Conservation (phyloP, 2,329 filamentous ascomycete species). For the Xylariales sp. region DNA sequence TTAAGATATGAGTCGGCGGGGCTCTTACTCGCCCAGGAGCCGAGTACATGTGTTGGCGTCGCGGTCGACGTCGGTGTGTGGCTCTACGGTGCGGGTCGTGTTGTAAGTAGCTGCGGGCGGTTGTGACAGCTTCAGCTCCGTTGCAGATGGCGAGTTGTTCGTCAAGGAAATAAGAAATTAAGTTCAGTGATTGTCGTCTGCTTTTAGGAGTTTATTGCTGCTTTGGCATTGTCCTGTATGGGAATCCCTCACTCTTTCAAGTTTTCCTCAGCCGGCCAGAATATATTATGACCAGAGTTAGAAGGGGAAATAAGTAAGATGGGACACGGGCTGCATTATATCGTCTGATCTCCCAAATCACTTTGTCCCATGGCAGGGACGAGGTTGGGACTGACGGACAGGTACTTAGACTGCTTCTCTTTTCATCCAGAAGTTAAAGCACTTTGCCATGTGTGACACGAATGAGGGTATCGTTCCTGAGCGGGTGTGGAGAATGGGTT, state of each 20-base stretch:
- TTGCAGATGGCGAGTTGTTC: not conserved
- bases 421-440: slow-evolving; percentile 42
- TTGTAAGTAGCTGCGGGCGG: not conserved
- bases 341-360: slow-evolving; percentile 41
- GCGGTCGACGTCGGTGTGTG: slow-evolving; percentile 7
- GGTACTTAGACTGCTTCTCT: slow-evolving; percentile 36
- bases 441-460: slow-evolving; percentile 43
- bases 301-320: slow-evolving; percentile 25
- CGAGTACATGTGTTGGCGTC: slow-evolving; percentile 32
- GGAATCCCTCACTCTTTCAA: slow-evolving; percentile 29
- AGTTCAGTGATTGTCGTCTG: slow-evolving; percentile 17
- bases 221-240: slow-evolving; percentile 21
- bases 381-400: slow-evolving; percentile 32
- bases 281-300: slow-evolving; percentile 31
- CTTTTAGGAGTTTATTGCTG: slow-evolving; percentile 27
- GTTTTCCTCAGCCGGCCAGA: slow-evolving; percentile 26
- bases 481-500: slow-evolving; percentile 35
- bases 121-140: slow-evolving; percentile 1
- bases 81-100: not conserved
- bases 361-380: slow-evolving; percentile 25
- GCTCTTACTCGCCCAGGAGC: slow-evolving; percentile 26
- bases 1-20: slow-evolving; percentile 22
- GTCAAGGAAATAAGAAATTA: slow-evolving; percentile 20
- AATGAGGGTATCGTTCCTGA: slow-evolving; percentile 38
- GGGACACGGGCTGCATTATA: slow-evolving; percentile 40